Evolutionary conservation across 768 basidiomycete species (phyloP), one percentile per base, ranked within the genome.

Genomic region (Pisolithus sp.): DNA sequence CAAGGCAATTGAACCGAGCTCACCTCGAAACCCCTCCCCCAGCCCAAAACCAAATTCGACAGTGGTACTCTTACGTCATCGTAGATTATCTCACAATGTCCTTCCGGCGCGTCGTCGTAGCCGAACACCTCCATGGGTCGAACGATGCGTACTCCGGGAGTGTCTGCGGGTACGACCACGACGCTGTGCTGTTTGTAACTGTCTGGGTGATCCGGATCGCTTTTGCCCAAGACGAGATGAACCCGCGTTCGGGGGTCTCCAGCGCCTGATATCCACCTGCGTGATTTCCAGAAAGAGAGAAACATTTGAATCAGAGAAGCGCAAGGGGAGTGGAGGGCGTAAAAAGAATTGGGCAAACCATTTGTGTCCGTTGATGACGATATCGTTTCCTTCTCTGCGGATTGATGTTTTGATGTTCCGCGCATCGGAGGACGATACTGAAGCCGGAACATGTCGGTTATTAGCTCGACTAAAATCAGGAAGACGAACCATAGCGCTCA

Each of bases 231-330:
- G 39, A 98, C 89, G 46, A 99, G 82, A 64, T 99, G 95, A 10
- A 98, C 59, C 52, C 80, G 82, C 54, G 86, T 88, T 54, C 94
- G 78, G 42, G 93, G 93, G 67, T 98, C 93, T 17, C 93, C 93
- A 7, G 94, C 95, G 46, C 94, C 94, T 26, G 91, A 93, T 66
- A 98, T 98, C 88, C 90, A 98, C 91, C 88, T 93, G 53, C 18
- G 42, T 42, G 17, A n/a, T 48, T 31, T 21, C 6, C 6, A 38
- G 41, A 15, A 15, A 7, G 26, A 38, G 20, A 15, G 46, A 39
- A 21, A 37, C 28, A 23, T 13, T 3, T 28, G 24, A 53, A 17
- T 44, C 49, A 30, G 38, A 60, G 52, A 5, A 24, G 52, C 47
- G 49, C 18, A 5, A 30, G 49, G 18, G 34, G 50, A 30, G 41